Evolutionary conservation across 768 basidiomycete genomes (phyloP), one percentile per base, ranked within the genome.

Genomic region (Solioccasus polychromus): DNA sequence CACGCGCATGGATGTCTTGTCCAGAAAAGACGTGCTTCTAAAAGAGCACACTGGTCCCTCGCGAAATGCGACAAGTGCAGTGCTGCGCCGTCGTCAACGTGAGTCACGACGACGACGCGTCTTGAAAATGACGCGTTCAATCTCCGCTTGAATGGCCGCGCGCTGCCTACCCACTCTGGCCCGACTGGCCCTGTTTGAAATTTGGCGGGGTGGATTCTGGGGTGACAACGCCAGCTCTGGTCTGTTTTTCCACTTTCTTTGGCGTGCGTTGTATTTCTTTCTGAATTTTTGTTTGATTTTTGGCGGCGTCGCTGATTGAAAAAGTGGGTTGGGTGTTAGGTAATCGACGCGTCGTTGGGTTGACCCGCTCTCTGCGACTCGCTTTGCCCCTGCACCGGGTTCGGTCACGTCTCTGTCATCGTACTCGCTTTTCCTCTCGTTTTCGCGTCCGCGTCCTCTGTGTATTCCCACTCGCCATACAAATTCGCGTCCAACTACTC

Each of bases 281-380:
- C 23, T 22, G 18, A 7, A 19, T 51, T 58, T 54, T 47, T 4
- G 17, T 28, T 4, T 1, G 8, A 35, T 47, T 51, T 50, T 45
- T 22, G 11, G 20, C 15, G 9, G 17, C 8, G 58, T 63, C 60
- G 60, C 58, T 42, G 36, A 45, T 60, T 63, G 58, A 61, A 61
- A 62, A 62, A 52, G 20, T 17, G 23, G 7, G 26, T n/a, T 18
- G 34, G 23, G 15, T 35, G 49, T 63, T 63, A 63, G 54, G 57
- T 63, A 64, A 63, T 57, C 61, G 60, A 64, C 62, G 61, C 61
- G 61, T 64, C 49, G 59, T 47, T 53, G 39, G 25, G 47, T 58
- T 62, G 45, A 28, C 37, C 50, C 44, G 39, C 42, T 56, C 44
- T 42, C 48, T 46, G 42, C 48, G 44, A 47, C 46, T 57, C 48